Base-by-base conservation (phyloP, 768 basidiomycete species). In the Panaeolus cyanescens region DNA sequence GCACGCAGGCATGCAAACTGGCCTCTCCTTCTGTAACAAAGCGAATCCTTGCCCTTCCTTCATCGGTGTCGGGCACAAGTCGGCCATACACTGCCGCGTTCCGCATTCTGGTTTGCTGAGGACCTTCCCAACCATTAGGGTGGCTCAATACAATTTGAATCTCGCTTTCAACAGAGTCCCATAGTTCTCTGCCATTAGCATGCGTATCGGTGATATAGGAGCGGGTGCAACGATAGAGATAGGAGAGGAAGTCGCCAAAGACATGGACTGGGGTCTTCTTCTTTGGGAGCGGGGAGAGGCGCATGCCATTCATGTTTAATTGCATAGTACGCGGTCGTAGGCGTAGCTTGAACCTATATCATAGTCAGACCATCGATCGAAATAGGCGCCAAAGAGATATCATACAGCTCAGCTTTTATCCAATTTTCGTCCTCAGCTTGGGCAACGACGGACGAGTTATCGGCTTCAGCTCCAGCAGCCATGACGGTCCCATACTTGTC, bases 21-120 rank as follows among this genome's bases (percentile, higher is more conserved):
- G 91, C 91, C 74, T 93, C 91, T 57, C 91, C 91, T 70, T 92
- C 91, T 3, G 90, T 93, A 56, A 93, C 91, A 64, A 93, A 92
- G 34, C 89, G 78, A 66, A 93, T 90, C 59, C 88, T 79, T 1
- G 90, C 84, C 63, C 85, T 85, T 2, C 90, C 90, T 59, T 84
- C 86, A 64, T 88, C 87, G 1, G 87, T 89, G 71, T 91, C 88
- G 1, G 91, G 85, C 17, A 93, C 87, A 36, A 93, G 71, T n/a
- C 83, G 83, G 3, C 88, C 91, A 64, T 86, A 82, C 8, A 89
- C 82, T 1, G 91, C 91, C 0, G 86, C 87, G 60, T 88, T 80
- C 60, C 91, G 83, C 88, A 93, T 91, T 72, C 85, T 88, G 31
- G 88, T 85, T 71, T 89, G 87, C 66, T 92, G 90, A 8, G 90